A percentile compares a stretch with the other conserved stretches of the same genome.
Conservation (phyloP, 1,284 basidiomycete genomes). For the Abortiporus biennis region DNA sequence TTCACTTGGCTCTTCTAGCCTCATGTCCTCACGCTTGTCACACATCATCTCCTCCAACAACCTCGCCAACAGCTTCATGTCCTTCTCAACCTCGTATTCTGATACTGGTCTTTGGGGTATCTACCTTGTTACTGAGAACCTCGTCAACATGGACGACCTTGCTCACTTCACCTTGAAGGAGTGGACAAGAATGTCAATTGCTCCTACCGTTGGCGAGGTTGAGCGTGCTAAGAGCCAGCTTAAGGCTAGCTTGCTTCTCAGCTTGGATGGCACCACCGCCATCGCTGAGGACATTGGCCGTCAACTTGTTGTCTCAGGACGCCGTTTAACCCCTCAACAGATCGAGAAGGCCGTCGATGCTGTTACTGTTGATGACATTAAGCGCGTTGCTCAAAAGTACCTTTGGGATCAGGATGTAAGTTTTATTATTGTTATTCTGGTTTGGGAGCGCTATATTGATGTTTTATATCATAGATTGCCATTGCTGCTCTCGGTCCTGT, state of each 20-base stretch:
- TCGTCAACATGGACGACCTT: conserved; percentile 90
- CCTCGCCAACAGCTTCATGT: conserved; percentile 99
- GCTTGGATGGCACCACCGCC: conserved; percentile 92
- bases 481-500: conserved; percentile 79
- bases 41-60: conserved; percentile 92
- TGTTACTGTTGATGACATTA: conserved; percentile 86
- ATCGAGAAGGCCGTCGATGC: conserved; percentile 92
- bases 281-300: conserved; percentile 98
- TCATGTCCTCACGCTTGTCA: conserved; percentile 88
- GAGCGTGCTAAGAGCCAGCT: conserved; percentile 98
- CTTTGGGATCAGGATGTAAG: conserved; percentile 92
- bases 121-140: conserved; percentile 94
- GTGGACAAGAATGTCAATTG: conserved; percentile 95
- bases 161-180: conserved; percentile 93
- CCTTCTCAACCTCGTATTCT: conserved; percentile 99
- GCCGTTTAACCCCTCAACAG: conserved; percentile 86
- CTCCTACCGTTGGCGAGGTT: conserved; percentile 82
- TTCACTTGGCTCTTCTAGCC: conserved; percentile 85
- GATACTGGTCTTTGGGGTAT: conserved; percentile 99
- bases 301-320: conserved; percentile 93
- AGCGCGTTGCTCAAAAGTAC: conserved; percentile 93
- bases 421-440: conserved; percentile 16
- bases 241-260: conserved; percentile 89
- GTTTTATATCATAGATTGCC: conserved; percentile 49
- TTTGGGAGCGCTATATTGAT: neutral